These are phyloP conservation scores for Citeromyces hawaiiensis DNA, from an alignment of 1,139 yeast genomes.

Conservation along the genomic window DNA sequence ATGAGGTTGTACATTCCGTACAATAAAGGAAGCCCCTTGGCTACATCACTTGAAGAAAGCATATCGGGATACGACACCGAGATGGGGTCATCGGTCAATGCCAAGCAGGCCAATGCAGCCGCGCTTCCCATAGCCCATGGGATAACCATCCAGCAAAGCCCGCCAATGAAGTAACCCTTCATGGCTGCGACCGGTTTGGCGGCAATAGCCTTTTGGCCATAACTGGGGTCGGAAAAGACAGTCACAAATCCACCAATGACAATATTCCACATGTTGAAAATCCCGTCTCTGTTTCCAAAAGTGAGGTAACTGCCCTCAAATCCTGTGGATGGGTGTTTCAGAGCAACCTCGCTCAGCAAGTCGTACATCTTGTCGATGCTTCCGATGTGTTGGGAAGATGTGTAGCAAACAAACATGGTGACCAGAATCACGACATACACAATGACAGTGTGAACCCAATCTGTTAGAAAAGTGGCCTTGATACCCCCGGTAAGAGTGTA, in stretches of 20 bases:
- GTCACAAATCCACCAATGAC: slow-evolving; percentile 78
- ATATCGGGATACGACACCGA: slow-evolving; percentile 72
- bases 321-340: slow-evolving; percentile 59
- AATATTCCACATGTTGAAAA: slow-evolving; percentile 70
- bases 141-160: slow-evolving; percentile 85
- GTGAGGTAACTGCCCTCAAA: slow-evolving; percentile 76
- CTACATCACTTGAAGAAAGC: slow-evolving; percentile 54
- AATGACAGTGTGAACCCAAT: slow-evolving; percentile 61
- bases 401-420: slow-evolving; percentile 52
- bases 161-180: slow-evolving; percentile 86
- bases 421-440: slow-evolving; percentile 47
- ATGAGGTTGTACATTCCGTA: slow-evolving; percentile 76
- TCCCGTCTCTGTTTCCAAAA: slow-evolving; percentile 57
- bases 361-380: slow-evolving; percentile 60
- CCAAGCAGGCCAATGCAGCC: slow-evolving; percentile 70
- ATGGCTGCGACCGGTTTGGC: slow-evolving; percentile 74
- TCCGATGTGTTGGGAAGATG: slow-evolving; percentile 49
- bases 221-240: slow-evolving; percentile 79
- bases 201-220: slow-evolving; percentile 85
- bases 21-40: slow-evolving; percentile 75
- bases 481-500: slow-evolving; percentile 85
- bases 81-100: slow-evolving; percentile 43
- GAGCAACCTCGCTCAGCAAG: slow-evolving; percentile 39
- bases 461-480: slow-evolving; percentile 82
- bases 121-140: slow-evolving; percentile 77